Percentiles rank a stretch among this genome's conserved stretches.
phyloP scores from a whole-genome alignment of 2,329 filamentous ascomycete genomes.

The Fusarium nematophilum region DNA sequence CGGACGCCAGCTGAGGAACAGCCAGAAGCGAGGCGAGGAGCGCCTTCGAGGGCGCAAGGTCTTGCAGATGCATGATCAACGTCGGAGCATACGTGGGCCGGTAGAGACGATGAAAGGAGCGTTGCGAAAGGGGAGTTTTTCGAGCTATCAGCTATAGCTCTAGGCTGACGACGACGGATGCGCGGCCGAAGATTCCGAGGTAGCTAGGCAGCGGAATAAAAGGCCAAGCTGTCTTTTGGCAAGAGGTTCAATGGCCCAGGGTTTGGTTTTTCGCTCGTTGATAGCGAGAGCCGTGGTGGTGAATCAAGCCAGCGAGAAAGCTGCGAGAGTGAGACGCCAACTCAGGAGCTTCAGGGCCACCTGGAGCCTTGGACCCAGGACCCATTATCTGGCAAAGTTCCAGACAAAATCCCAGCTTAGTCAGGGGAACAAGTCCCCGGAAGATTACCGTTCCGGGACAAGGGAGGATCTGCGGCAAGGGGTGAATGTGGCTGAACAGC shows the following conservation, averaged over 20 bases:
- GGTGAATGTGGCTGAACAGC: constrained; percentile 15
- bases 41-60: constrained; percentile 58
- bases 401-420: constrained; percentile 37
- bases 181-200: constrained; percentile 28
- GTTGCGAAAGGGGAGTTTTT: constrained; percentile 28
- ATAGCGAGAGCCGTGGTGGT: constrained; percentile 17
- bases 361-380: constrained; percentile 15
- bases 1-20: constrained; percentile 67
- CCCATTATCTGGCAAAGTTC: constrained; percentile 42
- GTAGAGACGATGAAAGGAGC: constrained; percentile 11
- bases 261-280: background rate
- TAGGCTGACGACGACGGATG: constrained; percentile 38
- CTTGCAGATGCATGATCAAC: constrained; percentile 58
- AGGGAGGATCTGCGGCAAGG: constrained; percentile 5
- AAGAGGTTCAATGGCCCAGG: background rate
- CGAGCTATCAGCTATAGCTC: constrained; percentile 23
- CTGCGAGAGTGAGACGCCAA: constrained; percentile 32
- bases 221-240: background rate
- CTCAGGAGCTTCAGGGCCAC: constrained; percentile 41
- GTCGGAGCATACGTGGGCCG: constrained; percentile 45
- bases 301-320: constrained; percentile 34
- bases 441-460: constrained; percentile 25
- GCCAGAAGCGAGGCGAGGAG: constrained; percentile 63
- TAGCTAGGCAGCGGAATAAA: background rate
- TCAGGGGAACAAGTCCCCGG: constrained; percentile 33